Evolutionary conservation across 2,329 filamentous ascomycete species (phyloP), one percentile per base, ranked within the genome.

Genomic region (Aspergillus chevalieri): DNA sequence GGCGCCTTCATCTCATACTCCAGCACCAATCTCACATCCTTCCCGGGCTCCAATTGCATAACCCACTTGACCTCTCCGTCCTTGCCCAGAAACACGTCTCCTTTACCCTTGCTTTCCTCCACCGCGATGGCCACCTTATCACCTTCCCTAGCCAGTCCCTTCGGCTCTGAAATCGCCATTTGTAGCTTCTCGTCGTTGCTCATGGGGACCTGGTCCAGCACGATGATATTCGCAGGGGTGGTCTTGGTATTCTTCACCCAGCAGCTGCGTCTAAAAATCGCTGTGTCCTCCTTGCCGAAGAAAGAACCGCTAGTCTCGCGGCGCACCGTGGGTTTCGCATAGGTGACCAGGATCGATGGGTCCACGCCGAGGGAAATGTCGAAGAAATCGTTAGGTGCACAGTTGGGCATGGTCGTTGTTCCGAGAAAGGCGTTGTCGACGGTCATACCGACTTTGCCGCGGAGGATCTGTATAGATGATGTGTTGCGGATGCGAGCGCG

Each of bases 1-100:
- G 83, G 83, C 56, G 80, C 71, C 19, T 74, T 74, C 15, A 83
- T 77, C 52, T 80, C 76, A 65, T 86, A 87, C 68, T 84, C 81
- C 51, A 87, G 61, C 21, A 68, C 68, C 52, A 87, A 64, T 65
- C 77, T 78, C 14, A 80, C 78, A 3, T 77, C 74, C 57, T 76
- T 75, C 22, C 82, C 81, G 0, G 80, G 74, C 52, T 82, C 78
- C 46, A 86, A 64, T 41, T 64, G 72, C 9, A 86, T 74, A 47
- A 79, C 74, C 81, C 82, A 86, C 47, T 65, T 65, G 4, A 86
- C 64, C 64, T 84, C 77, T 2, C 82, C 82, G 4, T 66, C 71
- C 66, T 81, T 81, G 63, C 76, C 78, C 46, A 83, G 59, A n/a
- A 56, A 65, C 0, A 78, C 80, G 2, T 67, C 69, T 2, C 80